Evolutionary conservation across 768 basidiomycete genomes (phyloP).

Genomic region (Leccinum sublutescens): DNA sequence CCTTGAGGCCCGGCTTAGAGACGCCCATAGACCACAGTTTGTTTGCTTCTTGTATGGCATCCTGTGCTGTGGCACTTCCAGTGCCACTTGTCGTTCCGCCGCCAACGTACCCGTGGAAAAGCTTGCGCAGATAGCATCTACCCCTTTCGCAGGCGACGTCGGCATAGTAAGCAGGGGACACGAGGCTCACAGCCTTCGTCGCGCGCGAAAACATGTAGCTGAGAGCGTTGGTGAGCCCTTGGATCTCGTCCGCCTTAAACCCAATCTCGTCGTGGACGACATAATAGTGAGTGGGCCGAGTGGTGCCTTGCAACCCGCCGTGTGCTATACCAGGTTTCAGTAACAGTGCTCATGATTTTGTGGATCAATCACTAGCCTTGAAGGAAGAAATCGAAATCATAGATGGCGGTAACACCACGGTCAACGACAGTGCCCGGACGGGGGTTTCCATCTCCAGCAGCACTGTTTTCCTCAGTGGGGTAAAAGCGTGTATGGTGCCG

Average conservation of each 20-base stretch:
- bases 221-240: slow-evolving; percentile 53
- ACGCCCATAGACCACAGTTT: slow-evolving; percentile 59
- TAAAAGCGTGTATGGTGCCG: slow-evolving; percentile 59
- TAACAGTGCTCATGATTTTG: not conserved
- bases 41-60: slow-evolving; percentile 52
- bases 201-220: slow-evolving; percentile 59
- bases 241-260: slow-evolving; percentile 48
- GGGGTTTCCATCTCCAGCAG: slow-evolving; percentile 49
- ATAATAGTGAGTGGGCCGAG: slow-evolving; percentile 55
- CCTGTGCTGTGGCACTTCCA: slow-evolving; percentile 43
- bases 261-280: slow-evolving; percentile 54
- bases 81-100: slow-evolving; percentile 30
- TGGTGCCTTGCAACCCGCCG: slow-evolving; percentile 47
- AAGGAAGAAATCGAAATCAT: slow-evolving; percentile 55
- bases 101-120: slow-evolving; percentile 38
- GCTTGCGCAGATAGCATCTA: slow-evolving; percentile 49
- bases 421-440: slow-evolving; percentile 55
- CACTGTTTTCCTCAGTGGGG: slow-evolving; percentile 43
- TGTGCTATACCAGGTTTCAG: slow-evolving; percentile 31
- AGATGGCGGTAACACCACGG: slow-evolving; percentile 51
- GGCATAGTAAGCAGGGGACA: slow-evolving; percentile 41
- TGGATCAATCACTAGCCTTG: slow-evolving; percentile 36
- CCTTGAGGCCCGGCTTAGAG: slow-evolving; percentile 45
- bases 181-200: slow-evolving; percentile 45
- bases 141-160: slow-evolving; percentile 55